Conservation (phyloP, 2,329 filamentous ascomycete species). For the Pseudocercospora eumusae region DNA sequence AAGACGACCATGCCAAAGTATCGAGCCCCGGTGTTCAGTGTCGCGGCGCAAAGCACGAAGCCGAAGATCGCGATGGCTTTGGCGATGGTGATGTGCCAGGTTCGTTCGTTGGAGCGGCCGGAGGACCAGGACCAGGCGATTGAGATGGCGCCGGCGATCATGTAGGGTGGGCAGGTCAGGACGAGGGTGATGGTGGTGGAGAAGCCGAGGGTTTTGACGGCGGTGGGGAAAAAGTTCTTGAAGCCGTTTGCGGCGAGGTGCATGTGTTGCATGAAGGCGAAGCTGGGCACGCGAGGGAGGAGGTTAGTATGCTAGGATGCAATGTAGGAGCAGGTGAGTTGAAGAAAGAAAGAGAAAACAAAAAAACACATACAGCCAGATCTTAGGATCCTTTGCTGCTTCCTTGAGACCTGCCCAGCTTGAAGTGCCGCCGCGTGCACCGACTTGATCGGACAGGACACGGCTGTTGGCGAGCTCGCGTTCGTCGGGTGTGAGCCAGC, state of each 20-base stretch:
- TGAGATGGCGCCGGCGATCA: constrained; percentile 36
- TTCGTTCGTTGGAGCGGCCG: constrained; percentile 44
- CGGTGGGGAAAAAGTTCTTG: constrained; percentile 49
- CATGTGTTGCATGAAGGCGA: constrained; percentile 59
- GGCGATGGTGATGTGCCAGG: constrained; percentile 44
- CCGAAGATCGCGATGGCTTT: constrained; percentile 43
- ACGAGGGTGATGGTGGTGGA: constrained; percentile 52
- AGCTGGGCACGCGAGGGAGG: constrained; percentile 30
- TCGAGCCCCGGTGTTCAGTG: constrained; percentile 41
- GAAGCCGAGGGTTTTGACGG: constrained; percentile 55
- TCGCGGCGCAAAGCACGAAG: constrained; percentile 42
- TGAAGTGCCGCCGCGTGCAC: constrained; percentile 48
- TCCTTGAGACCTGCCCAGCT: constrained; percentile 53
- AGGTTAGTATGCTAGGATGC: constrained; percentile 26
- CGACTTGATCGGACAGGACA: constrained; percentile 56
- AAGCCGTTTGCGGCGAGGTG: constrained; percentile 57
- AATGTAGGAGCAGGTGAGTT: constrained; percentile 53
- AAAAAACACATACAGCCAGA: constrained; percentile 52
- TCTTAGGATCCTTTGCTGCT: constrained; percentile 53
- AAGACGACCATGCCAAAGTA: constrained; percentile 35
- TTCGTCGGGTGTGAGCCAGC: constrained; percentile 52
- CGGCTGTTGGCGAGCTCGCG: constrained; percentile 48
- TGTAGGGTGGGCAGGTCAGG: constrained; percentile 48
- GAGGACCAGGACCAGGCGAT: constrained; percentile 41
- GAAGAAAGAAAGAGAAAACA: too few relatives aligned